Evolutionary conservation across 768 basidiomycete species (phyloP), one percentile per base, ranked within the genome.

Genomic region (Mycena metata): DNA sequence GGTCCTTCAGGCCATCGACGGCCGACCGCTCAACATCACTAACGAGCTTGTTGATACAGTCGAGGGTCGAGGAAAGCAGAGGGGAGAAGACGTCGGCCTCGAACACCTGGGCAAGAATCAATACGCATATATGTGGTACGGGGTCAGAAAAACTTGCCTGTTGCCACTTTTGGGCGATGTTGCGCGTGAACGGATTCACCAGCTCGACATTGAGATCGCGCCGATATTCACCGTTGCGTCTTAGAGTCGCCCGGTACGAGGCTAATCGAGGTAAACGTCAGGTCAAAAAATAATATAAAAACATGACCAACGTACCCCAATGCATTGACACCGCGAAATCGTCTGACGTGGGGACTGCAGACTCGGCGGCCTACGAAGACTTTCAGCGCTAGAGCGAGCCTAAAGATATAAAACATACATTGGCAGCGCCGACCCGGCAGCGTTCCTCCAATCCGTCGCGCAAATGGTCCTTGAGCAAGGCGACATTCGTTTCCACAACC

Each of bases 151-250:
- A 16, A 35, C 55, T 11, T 41, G 64, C 80, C 72, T 85, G 81
- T 19, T 83, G 80, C 89, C 89, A 90, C 9, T 85, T 84, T 63
- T 79, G 79, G 3, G 89, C 89, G 52, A 91, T 89, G 67, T 85
- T 85, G 46, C 81, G 81, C 1, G 88, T 89, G 76, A 91, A 87
- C 2, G 89, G 89, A 21, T 81, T 82, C 41, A 86, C 78, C 1
- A 91, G 76, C 67, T 90, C 88, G 5, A 85, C 82, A 69, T 90
- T 91, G n/a, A 90, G 79, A 71, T 89, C 86, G n/a, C 83, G 81
- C 42, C 86, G 83, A 79, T 82, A 90, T 9, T 82, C 75, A 5
- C 89, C 88, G 68, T 88, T 83, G 41, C 87, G 86, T 50, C 86
- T 83, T 45, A 89, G 80, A 7, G 88, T 80, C 76, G 72, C 46